Conservation (phyloP, 148 eudicot genomes). For the Pharnaceum exiguum region DNA sequence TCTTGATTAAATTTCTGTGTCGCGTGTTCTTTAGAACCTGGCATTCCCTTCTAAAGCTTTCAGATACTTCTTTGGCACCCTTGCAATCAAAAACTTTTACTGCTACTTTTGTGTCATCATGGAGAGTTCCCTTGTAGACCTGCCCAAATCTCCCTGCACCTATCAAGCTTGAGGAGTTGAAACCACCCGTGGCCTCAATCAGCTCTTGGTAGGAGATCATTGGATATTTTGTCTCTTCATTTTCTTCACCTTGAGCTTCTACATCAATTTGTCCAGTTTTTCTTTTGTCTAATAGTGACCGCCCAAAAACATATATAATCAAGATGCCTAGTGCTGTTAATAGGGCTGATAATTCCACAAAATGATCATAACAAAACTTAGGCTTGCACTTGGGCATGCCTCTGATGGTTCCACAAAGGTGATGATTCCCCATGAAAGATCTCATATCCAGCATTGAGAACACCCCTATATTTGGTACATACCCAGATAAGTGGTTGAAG, state of each 20-base stretch:
- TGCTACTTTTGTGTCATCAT: conserved; percentile 59
- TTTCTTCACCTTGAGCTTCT: conserved; percentile 29
- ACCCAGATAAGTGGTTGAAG: conserved; percentile 60
- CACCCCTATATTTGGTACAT: conserved; percentile 37
- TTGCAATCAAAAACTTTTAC: conserved; percentile 58
- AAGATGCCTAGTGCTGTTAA: conserved; percentile 29
- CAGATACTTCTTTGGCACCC: conserved; percentile 26
- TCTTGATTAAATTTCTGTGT: conserved; percentile 67
- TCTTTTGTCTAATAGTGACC: conserved; percentile 21
- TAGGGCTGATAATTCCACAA: conserved; percentile 30
- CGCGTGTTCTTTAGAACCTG: conserved; percentile 51
- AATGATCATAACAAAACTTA: conserved; percentile 20
- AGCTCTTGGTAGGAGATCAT: conserved; percentile 57
- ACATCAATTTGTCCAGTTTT: conserved; percentile 15
- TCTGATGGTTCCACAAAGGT: conserved; percentile 59
- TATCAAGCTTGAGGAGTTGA: conserved; percentile 43
- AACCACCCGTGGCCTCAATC: conserved; percentile 68
- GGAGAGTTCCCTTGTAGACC: conserved; percentile 68
- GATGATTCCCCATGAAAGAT: conserved; percentile 56
- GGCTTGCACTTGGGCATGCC: conserved; percentile 47
- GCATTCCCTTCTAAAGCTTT: conserved; percentile 75
- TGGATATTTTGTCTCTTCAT: conserved; percentile 52
- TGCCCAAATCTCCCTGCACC: conserved; percentile 71
- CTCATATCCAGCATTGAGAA: conserved; percentile 38
- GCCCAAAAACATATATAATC: conserved; percentile 38